Conservation (phyloP, 768 basidiomycete genomes). For the Pulveroboletus ravenelii region DNA sequence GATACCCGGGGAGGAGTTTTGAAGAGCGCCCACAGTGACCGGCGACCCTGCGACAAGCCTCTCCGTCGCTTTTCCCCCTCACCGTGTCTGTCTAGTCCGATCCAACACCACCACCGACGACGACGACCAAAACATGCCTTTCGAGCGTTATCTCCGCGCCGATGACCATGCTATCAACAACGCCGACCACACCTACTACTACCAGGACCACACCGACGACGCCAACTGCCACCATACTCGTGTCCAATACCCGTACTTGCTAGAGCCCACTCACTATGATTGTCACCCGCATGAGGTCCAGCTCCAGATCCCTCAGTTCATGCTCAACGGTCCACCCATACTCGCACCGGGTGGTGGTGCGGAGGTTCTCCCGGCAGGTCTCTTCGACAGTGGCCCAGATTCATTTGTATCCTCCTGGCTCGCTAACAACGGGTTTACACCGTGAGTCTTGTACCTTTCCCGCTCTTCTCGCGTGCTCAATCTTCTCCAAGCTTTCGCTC, state of each 20-base stretch:
- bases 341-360: constrained; percentile 71
- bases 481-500: constrained; percentile 20
- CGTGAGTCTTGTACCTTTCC: constrained; percentile 15
- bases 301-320: constrained; percentile 65
- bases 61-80: neutral
- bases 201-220: constrained; percentile 12
- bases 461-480: constrained; percentile 9
- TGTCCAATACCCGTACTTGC: neutral
- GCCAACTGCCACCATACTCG: constrained; percentile 8
- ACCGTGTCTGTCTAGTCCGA: neutral
- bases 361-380: constrained; percentile 57
- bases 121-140: constrained; percentile 34
- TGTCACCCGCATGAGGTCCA: constrained; percentile 30
- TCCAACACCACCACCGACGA: neutral
- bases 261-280: constrained; percentile 2
- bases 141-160: constrained; percentile 36
- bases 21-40: neutral
- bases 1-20: neutral
- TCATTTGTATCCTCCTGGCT: constrained; percentile 46
- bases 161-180: constrained; percentile 11
- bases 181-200: constrained; percentile 6
- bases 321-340: constrained; percentile 52
- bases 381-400: constrained; percentile 23
- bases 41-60: neutral
- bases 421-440: constrained; percentile 40